Base-by-base conservation (phyloP, 169 alveolate species). In the Plasmodium cynomolgi region DNA sequence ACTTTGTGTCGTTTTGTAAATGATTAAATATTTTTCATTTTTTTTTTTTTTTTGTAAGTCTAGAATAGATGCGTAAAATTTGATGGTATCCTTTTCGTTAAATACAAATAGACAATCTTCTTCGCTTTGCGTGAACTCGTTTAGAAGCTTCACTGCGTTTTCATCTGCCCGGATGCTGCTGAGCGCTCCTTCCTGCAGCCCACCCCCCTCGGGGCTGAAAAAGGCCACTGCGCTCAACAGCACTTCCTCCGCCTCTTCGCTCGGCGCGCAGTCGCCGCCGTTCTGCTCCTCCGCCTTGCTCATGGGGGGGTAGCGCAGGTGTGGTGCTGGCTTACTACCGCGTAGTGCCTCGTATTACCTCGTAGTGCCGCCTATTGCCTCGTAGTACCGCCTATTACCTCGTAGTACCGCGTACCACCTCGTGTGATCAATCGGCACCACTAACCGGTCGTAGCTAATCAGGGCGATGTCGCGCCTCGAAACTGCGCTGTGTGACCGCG, bases 31-130 rank as follows among this genome's bases (percentile, higher is more conserved):
- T 58, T 77, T 88, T 20, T 88, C 94, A 62, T 80, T 80, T 29
- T 80, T 88, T 79, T 82, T 34, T 34, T 73, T 88, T 79, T 88
- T 88, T 29, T 56, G 82, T 6, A 88, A 15, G 72, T 88, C 90
- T 80, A 88, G 50, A 3, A 88, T 88, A 29, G 83, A 80, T 23
- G 31, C 83, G 50, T 80, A 88, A 29, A 88, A 29, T 72, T 88
- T 88, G 39, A 88, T 37, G 4, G 83, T 37, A 31, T 80, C 94
- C 71, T 58, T 88, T 29, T 88, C 94, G 74, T 80, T 79, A 80
- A 88, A 80, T 6, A 88, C 34, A 58, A 88, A 88, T 88, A 88
- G 72, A 44, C 90, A 88, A 9, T 81, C 94, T 13, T 88, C 94
- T 62, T 79, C 50, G 33, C 54, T 56, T 17, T 56, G 44, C 34